Percentiles rank a stretch among this genome's conserved stretches.
Evolutionary conservation across 257 asterid genomes (phyloP).

Genomic region (Petunia secreta): DNA sequence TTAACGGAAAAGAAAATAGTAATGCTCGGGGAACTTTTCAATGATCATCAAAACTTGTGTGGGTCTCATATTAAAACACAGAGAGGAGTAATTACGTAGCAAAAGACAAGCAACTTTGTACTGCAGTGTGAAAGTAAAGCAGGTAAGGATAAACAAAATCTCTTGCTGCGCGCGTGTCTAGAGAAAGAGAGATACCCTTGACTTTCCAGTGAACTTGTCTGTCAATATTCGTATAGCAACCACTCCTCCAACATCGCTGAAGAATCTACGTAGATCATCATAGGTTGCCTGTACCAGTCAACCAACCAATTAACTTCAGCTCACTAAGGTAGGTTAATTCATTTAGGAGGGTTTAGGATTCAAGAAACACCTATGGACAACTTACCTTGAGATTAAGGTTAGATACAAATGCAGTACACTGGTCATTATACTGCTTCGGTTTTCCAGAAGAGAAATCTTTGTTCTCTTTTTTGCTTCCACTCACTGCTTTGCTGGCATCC

Average conservation of each 20-base stretch:
- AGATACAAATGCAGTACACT: constrained; percentile 87
- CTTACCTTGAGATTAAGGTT: constrained; percentile 72
- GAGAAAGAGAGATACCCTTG: constrained; percentile 68
- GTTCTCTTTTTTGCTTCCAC: constrained; percentile 45
- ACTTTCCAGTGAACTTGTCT: constrained; percentile 76
- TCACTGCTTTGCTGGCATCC: constrained; percentile 41
- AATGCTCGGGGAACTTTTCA: not conserved
- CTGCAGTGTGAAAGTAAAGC: not conserved
- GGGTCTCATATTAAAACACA: not conserved
- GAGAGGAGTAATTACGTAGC: not conserved
- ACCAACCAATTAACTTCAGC: constrained; percentile 8
- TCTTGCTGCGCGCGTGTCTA: not conserved
- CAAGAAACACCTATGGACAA: constrained; percentile 24
- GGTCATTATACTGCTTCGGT: constrained; percentile 60
- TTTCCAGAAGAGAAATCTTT: constrained; percentile 49
- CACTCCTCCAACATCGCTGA: constrained; percentile 89
- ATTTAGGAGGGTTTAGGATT: not conserved
- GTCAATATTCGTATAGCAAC: constrained; percentile 73
- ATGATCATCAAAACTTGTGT: constrained; percentile 5
- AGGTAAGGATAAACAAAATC: not conserved
- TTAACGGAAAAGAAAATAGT: not conserved
- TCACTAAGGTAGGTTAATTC: not conserved
- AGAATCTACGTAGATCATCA: constrained; percentile 67
- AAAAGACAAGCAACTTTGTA: not conserved
- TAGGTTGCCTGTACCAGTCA: constrained; percentile 61